These are phyloP conservation scores for Cinnamomum chago DNA, from an alignment of 164 flowering plant species.

Conservation along the genomic window DNA sequence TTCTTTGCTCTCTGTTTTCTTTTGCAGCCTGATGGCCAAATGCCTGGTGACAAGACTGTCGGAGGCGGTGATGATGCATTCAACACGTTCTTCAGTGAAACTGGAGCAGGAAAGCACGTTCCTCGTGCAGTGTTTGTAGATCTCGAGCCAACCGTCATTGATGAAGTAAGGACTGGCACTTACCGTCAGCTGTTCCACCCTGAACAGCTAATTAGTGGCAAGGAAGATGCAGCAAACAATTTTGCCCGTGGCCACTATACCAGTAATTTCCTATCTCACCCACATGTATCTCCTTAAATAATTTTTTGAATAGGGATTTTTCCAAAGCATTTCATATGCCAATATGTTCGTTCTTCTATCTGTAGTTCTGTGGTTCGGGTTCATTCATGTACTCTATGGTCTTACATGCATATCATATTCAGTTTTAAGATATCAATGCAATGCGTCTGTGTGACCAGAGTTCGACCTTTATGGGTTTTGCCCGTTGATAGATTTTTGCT, in stretches of 20 bases:
- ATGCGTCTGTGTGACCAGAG: too few species aligned
- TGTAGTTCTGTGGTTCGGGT: too few species aligned
- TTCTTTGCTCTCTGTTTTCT: neutral
- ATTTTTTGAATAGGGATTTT: too few species aligned
- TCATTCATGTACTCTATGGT: too few species aligned
- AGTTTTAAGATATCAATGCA: too few species aligned
- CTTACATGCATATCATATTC: too few species aligned
- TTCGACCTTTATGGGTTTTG: too few species aligned
- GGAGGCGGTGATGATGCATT: conserved; percentile 85
- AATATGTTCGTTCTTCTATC: too few species aligned
- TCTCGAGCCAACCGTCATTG: conserved; percentile 66
- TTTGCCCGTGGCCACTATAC: conserved; percentile 70
- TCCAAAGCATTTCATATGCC: too few species aligned
- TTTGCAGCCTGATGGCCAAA: conserved; percentile 70
- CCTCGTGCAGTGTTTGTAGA: conserved; percentile 58
- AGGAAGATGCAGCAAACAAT: conserved; percentile 65
- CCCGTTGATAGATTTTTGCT: too few species aligned
- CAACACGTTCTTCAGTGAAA: conserved; percentile 74
- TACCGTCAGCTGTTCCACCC: conserved; percentile 62
- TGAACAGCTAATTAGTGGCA: conserved; percentile 62
- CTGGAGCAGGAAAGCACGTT: conserved; percentile 60
- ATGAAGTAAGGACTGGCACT: conserved; percentile 57
- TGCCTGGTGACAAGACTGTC: conserved; percentile 65
- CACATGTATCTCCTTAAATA: neutral
- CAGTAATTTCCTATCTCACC: conserved; percentile 23